Base-by-base conservation (phyloP, 305 asterid species). In the Fraxinus velutina region DNA sequence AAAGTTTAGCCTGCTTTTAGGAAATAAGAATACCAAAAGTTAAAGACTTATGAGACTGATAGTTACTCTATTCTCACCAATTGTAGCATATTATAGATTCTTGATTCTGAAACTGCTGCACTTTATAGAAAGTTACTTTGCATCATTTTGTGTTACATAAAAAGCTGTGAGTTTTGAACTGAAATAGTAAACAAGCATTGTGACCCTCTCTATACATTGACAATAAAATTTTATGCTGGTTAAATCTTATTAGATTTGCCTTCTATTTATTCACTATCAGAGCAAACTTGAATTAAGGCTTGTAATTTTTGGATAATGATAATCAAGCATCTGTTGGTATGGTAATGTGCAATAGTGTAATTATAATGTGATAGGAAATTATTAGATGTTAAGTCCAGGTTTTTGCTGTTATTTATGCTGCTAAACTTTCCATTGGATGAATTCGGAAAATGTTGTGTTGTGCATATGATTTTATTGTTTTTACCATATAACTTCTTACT, bases 281-380 rank as follows among this genome's bases (percentile, higher is more conserved):
- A 24, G 15, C 29, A 9, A 79, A 30, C 52, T 36, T 68, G 24
- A 30, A 33, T 34, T 8, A 12, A 17, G 36, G 21, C 19, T 42
- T 71, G 37, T 17, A 79, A 32, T 27, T 17, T 68, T 79, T 36
- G 12, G 33, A 50, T 13, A 68, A 42, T 75, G 80, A 60, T 36
- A 39, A 77, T 76, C 15, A 33, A 66, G 71, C 50, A 78, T 80
- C 82, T 77, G 77, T 80, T 6, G 37, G 64, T 78, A 66, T 10
- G 75, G 73, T 78, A 74, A 60, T 47, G 52, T 13, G 73, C 57
- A 36, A 52, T 17, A 71, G 37, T 7, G 47, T 7, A 37, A 29
- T 76, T 32, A 15, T 8, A 42, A 24, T 27, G 70, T 22, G 8
- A 30, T 42, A 42, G 77, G 71, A 81, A 33, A 64, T 57, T 75